Evolutionary conservation across 2,329 filamentous ascomycete genomes (phyloP).

Genomic region (Pseudocercospora pini-densiflorae): DNA sequence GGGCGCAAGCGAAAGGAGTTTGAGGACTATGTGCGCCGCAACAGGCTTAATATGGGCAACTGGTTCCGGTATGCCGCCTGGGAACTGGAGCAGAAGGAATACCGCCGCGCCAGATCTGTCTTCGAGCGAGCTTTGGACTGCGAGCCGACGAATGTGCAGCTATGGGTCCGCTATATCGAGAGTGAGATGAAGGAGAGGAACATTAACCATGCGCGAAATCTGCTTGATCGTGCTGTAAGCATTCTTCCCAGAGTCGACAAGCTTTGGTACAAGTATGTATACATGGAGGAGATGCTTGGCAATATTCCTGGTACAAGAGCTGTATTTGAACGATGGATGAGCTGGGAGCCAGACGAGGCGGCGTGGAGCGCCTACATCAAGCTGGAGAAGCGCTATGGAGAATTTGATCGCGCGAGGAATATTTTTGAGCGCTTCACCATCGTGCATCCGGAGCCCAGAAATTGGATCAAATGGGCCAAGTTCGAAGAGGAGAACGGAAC

Average conservation of each 20-base stretch:
- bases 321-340: constrained; percentile 98
- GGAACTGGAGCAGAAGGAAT: constrained; percentile 99
- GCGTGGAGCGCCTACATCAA: constrained; percentile 98
- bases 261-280: constrained; percentile 99
- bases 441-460: constrained; percentile 90
- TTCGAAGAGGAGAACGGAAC: constrained; percentile 97
- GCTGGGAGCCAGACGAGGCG: constrained; percentile 95
- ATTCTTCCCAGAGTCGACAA: constrained; percentile 91
- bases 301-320: constrained; percentile 91
- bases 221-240: constrained; percentile 92
- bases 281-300: constrained; percentile 97
- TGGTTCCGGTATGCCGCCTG: constrained; percentile 98
- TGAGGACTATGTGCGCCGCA: constrained; percentile 95
- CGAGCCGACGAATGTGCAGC: constrained; percentile 79
- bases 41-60: constrained; percentile 95
- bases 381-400: constrained; percentile 91
- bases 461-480: constrained; percentile 98
- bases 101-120: constrained; percentile 83
- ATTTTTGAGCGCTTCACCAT: constrained; percentile 91
- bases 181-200: constrained; percentile 94
- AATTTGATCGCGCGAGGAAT: constrained; percentile 85
- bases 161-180: constrained; percentile 95
- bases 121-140: constrained; percentile 96
- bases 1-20: constrained; percentile 95
- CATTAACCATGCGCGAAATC: constrained; percentile 94